Base-by-base conservation (phyloP, 2,329 filamentous ascomycete species). In the Apiospora marii region DNA sequence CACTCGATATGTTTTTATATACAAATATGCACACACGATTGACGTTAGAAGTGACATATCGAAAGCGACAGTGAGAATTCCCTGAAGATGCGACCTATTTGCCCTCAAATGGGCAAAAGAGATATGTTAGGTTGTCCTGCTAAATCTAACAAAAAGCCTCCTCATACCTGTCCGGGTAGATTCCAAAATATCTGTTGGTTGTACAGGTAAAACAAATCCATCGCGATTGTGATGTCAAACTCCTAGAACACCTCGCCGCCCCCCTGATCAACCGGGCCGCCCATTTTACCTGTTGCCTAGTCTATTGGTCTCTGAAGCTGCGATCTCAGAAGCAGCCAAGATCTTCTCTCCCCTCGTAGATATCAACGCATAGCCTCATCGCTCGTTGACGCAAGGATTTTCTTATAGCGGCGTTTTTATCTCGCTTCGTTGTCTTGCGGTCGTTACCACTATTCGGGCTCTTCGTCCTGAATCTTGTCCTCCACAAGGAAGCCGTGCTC, bases 401-500 rank as follows among this genome's bases (percentile, higher is more conserved):
- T 30, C 4, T 27, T 4, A 27, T 37, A 7, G 16, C 44, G 19
- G 22, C 46, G 22, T n/a, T n/a, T 44, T 44, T 6, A n/a, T 10
- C 22, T 48, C 19, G 19, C 22, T 48, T n/a, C 46, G 22, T n/a
- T 48, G 19, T 16, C 16, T 22, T 22, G 2, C 10, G 8, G 46
- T 12, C 4, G 24, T 30, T n/a, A 10, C 44, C 24, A 13, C 37
- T 67, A 68, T 19, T 73, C 70, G 5, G n/a, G 68, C 27, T 67
- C 74, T 13, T 71, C 70, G 2, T 73, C 71, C 3, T 74, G 49
- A 43, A 34, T 46, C 46, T 69, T 71, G n/a, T 76, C 75, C n/a
- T 73, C 43, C 44, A 75, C 75, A 70, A 73, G 73, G 49, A 76
- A 77, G 48, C 75, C 75, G 24, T 76, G 75, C 68, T 76, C 76